Base-by-base conservation (phyloP, 306 rosid species). In the Ceratonia siliqua region DNA sequence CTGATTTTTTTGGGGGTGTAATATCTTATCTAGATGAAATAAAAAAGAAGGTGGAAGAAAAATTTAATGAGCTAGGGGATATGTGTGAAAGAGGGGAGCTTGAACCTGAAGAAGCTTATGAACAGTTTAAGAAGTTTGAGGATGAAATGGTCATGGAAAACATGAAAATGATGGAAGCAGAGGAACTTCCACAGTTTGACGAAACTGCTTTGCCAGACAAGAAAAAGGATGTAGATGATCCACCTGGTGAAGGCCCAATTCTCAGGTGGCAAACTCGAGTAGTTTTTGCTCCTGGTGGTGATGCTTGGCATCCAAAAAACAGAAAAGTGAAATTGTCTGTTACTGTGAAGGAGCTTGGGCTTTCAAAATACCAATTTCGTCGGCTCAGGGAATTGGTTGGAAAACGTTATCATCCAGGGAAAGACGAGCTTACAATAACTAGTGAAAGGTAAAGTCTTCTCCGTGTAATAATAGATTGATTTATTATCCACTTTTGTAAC, bases 241-340 rank as follows among this genome's bases (percentile, higher is more conserved):
- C 96, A 30, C 92, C 95, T 4, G 99, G 98, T 2, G 99, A 92
- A 75, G 99, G 99, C 22, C 99, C 99, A 3, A 90, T 95, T 74
- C 96, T 95, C 78, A 78, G 92, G 62, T 95, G 98, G 99, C 88
- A 75, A 79, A 85, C 92, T 53, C 82, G 98, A 53, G 89, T 85
- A 68, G 98, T 95, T 70, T 89, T 95, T 87, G 87, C 91, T 78
- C 98, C 99, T 18, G 99, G 99, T 27, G 96, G 93, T 52, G 93
- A 94, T 89, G 94, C 99, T 27, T 92, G 99, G 99, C 99, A 90
- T 76, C 98, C 99, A 0, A 92, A 92, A 82, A 92, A 92, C 87
- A 84, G 99, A 80, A 88, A 88, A 85, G 98, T 94, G 81, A 94
- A 92, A 69, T 80, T 89, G 59, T 87, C 97, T 78, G 96, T 95